Evolutionary conservation across 148 eudicot genomes (phyloP), one percentile per base, ranked within the genome.

Genomic region (Selenicereus undatus): DNA sequence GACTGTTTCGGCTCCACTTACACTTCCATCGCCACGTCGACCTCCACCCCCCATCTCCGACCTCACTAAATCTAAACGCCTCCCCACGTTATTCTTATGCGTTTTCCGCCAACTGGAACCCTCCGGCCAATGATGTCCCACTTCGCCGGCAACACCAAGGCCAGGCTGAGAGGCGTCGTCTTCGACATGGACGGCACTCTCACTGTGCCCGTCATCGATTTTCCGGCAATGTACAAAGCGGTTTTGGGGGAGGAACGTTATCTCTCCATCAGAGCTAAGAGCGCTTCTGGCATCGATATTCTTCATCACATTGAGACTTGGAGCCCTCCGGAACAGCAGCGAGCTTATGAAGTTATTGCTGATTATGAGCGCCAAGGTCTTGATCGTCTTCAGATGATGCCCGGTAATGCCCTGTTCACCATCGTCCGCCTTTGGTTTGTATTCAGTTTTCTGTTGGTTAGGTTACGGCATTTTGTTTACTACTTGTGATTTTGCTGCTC

Each of bases 131-230:
- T 62, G 10, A 62, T 62, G 68, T 62, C 68, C 11, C 26, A 62
- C 27, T 62, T 62, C 68, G 68, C 68, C 62, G 62, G 62, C 62
- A 20, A 56, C 62, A 18, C 68, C 58, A 88, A 87, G 79, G 7
- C 92, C 21, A 85, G 90, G 21, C 71, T 95, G 1, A 76, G 92
- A 60, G 99, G 99, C 64, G 91, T 95, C 9, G 97, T 95, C 4
- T 95, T 95, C 85, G 99, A 95, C 94, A 95, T 95, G 97, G 99
- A 95, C 83, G 99, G 99, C 35, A 95, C 99, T 82, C 86, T 93
- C 62, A 95, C 99, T 1, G 94, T 95, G 14, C 99, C 99, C 24
- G 94, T 83, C 21, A 95, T 95, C 72, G 93, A 95, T 78, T 95
- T 95, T 45, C 92, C 82, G 76, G 94, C 97, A 26, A 95, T 95